These are phyloP conservation scores for Nigrograna mackinnonii DNA, from an alignment of 2,329 filamentous ascomycete genomes.

Conservation along the genomic window DNA sequence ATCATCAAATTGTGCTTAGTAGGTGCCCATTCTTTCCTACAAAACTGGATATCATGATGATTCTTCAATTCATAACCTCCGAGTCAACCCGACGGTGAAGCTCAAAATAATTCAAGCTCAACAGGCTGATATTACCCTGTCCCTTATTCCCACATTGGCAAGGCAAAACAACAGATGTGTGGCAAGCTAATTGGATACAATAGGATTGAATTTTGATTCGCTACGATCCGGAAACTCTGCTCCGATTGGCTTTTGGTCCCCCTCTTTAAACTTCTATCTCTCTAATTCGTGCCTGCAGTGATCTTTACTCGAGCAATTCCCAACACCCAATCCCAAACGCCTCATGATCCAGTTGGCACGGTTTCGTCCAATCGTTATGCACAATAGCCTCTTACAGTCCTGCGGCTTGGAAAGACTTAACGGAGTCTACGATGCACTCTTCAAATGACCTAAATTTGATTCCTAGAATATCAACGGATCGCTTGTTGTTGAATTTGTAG, in stretches of 20 bases:
- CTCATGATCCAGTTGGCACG: too few relatives aligned
- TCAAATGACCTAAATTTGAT: slow-evolving; percentile 63
- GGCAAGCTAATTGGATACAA: too few relatives aligned
- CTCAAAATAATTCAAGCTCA: slow-evolving; percentile 56
- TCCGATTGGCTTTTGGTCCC: too few relatives aligned
- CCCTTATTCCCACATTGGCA: too few relatives aligned
- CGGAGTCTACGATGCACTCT: slow-evolving; percentile 63
- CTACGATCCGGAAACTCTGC: too few relatives aligned
- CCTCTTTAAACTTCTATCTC: too few relatives aligned
- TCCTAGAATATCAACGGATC: slow-evolving; percentile 60
- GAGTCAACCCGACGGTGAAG: slow-evolving; percentile 38
- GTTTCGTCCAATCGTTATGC: background rate
- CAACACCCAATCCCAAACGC: too few relatives aligned
- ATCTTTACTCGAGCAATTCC: too few relatives aligned
- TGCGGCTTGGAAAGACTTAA: slow-evolving; percentile 64
- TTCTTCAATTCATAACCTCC: slow-evolving; percentile 35
- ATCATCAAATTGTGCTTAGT: slow-evolving; percentile 13
- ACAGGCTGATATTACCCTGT: slow-evolving; percentile 62
- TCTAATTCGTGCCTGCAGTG: too few relatives aligned
- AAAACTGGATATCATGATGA: slow-evolving; percentile 32
- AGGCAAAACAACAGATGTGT: too few relatives aligned
- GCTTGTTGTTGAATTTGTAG: slow-evolving; percentile 58
- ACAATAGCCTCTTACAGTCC: slow-evolving; percentile 40
- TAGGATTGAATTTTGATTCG: too few relatives aligned
- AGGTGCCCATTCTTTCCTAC: slow-evolving; percentile 13